Evolutionary conservation across 768 basidiomycete genomes (phyloP).

Genomic region (Suillus discolor): DNA sequence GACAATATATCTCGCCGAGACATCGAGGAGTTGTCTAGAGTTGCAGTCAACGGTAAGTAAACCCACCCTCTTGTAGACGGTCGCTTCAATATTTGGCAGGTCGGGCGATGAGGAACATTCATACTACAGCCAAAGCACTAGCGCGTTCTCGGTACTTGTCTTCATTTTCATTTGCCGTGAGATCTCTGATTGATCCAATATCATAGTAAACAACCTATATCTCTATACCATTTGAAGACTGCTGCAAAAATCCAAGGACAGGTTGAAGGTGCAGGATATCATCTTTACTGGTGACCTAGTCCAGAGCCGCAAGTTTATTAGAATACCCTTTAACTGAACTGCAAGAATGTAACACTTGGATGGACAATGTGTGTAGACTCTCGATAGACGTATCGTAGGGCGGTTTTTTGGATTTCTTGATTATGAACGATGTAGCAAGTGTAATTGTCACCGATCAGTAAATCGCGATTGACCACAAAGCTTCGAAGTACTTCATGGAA

Average conservation of each 20-base stretch:
- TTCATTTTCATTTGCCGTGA: not conserved
- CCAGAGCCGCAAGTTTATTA: not conserved
- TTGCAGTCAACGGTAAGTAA: not conserved
- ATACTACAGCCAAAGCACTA: not conserved
- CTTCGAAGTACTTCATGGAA: not conserved
- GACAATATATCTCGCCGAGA: slow-evolving; percentile 5
- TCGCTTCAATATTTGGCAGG: not conserved
- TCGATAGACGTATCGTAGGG: not conserved
- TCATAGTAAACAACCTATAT: slow-evolving; percentile 3
- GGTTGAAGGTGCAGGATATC: slow-evolving; percentile 6
- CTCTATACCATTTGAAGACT: not conserved
- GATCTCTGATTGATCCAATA: not conserved
- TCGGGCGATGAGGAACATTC: slow-evolving; percentile 6
- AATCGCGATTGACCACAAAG: not conserved
- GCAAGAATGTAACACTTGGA: not conserved
- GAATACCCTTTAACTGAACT: not conserved
- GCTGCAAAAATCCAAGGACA: slow-evolving; percentile 1
- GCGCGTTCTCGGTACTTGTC: not conserved
- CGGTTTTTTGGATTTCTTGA: not conserved
- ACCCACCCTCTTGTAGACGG: not conserved
- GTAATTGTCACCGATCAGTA: not conserved
- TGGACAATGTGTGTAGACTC: not conserved
- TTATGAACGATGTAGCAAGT: not conserved
- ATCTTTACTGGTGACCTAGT: slow-evolving; percentile 4
- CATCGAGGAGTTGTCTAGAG: slow-evolving; percentile 2